Conservation (phyloP, 306 rosid genomes). For the Quercus dentata region DNA sequence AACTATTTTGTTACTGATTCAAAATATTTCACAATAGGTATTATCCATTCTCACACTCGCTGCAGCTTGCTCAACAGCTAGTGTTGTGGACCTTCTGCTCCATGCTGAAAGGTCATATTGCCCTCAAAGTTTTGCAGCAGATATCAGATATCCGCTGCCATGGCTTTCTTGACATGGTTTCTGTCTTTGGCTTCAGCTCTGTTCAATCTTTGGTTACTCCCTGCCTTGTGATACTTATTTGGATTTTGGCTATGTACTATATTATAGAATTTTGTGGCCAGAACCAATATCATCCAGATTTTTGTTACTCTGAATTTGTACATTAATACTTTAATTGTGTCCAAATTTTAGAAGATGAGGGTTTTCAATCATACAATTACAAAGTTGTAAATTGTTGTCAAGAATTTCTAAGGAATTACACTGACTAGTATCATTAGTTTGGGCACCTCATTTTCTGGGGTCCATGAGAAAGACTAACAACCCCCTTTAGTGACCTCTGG, state of each 20-base stretch:
- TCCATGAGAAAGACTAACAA: too few species aligned
- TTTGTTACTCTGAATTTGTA: neutral
- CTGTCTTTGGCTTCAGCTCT: slow-evolving; percentile 61
- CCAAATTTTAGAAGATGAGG: neutral
- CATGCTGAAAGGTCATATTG: slow-evolving; percentile 40
- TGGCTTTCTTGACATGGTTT: slow-evolving; percentile 81
- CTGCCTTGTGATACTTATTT: slow-evolving; percentile 47
- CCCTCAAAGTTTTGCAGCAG: slow-evolving; percentile 56
- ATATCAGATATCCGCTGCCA: slow-evolving; percentile 62
- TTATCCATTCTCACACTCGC: slow-evolving; percentile 70
- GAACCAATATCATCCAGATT: slow-evolving; percentile 4
- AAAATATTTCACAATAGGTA: slow-evolving; percentile 33
- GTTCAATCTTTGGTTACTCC: slow-evolving; percentile 74
- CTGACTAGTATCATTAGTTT: too few species aligned
- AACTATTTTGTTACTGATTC: slow-evolving; percentile 12
- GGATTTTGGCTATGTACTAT: neutral
- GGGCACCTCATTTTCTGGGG: too few species aligned
- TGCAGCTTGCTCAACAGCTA: slow-evolving; percentile 75
- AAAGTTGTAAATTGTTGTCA: neutral
- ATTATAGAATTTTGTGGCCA: neutral
- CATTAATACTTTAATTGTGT: neutral
- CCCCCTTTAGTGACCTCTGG: too few species aligned
- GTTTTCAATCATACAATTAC: neutral
- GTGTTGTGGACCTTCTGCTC: slow-evolving; percentile 67
- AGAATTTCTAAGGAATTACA: too few species aligned